Base-by-base conservation (phyloP, 306 rosid species). In the Fagus sylvatica region DNA sequence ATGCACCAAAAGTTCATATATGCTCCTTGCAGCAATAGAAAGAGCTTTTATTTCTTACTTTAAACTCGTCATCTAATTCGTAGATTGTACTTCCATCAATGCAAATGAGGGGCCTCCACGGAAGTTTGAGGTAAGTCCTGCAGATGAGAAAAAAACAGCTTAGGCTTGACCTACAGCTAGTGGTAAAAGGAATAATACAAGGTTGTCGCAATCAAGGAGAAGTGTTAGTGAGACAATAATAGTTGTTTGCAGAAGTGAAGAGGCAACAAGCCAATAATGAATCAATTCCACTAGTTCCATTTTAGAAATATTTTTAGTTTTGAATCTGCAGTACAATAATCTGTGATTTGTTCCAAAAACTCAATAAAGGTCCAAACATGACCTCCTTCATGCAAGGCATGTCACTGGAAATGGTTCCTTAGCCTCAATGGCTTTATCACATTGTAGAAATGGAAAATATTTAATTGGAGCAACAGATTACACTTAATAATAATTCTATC, bases 41-140 rank as follows among this genome's bases (percentile, higher is more conserved):
- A 69, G 67, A 60, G 76, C 43, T 62, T 54, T 32, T 43, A 34
- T 73, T 70, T 53, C 88, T 80, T 56, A 89, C 97, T 78, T 85
- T 89, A 83, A 88, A 81, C 56, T 84, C 69, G 43, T 80, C 80
- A 54, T 92, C 82, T 69, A 90, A 82, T 82, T 92, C 97, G 56
- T 94, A 94, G 9, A 74, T 53, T 57, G 97, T 92, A 71, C 86
- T 89, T 85, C 97, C 98, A 54, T 88, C 85, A 17, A 94, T 88
- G 60, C 85, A 84, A 76, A 90, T 90, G 54, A 90, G 86, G 69
- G 98, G 98, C 78, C 90, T 90, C 98, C 98, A 90, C 19, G 97
- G 98, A 76, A 94, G 95, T 79, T 89, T 92, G 60, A 92, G 85
- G 83, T 89, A 84, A 69, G 97, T 94, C 90, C 98, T 94, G 88